Conservation (phyloP, 2,329 filamentous ascomycete species). For the Huntiella savannae region DNA sequence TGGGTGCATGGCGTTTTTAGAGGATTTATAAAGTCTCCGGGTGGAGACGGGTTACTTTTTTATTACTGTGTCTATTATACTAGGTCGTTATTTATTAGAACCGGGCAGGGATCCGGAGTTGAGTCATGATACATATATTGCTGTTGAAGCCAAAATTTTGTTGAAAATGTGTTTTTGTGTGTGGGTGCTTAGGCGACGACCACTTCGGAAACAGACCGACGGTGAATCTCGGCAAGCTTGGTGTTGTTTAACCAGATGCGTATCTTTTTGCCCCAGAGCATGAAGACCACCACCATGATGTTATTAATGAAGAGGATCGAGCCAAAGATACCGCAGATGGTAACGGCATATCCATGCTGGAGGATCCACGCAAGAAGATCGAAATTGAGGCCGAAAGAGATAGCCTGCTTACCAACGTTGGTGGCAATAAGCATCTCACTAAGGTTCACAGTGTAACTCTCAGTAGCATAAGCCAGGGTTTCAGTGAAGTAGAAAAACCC, state of each 20-base stretch:
- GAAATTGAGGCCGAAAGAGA: constrained; percentile 32
- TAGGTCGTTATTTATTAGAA: too few species aligned
- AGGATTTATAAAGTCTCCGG: too few species aligned
- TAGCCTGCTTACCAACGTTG: constrained; percentile 37
- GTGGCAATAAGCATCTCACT: constrained; percentile 43
- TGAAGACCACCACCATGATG: constrained; percentile 27
- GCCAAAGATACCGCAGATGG: constrained; percentile 32
- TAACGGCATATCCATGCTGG: constrained; percentile 27
- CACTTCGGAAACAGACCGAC: constrained; percentile 17
- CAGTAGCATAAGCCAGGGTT: constrained; percentile 40
- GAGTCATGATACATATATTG: too few species aligned
- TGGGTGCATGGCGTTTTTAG: not conserved
- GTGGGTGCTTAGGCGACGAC: constrained; percentile 13
- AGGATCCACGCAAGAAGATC: constrained; percentile 32
- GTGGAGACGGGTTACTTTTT: too few species aligned
- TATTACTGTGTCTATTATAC: too few species aligned
- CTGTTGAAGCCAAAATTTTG: too few species aligned
- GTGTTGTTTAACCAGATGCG: constrained; percentile 24
- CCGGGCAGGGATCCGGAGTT: too few species aligned
- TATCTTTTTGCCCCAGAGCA: constrained; percentile 31
- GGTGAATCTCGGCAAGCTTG: constrained; percentile 29
- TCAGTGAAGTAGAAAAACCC: constrained; percentile 38
- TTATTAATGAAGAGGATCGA: constrained; percentile 31
- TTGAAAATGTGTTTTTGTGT: not conserved
- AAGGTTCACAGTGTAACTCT: constrained; percentile 38